Conservation (phyloP, 176 grass and related monocot species). For the Lolium rigidum region DNA sequence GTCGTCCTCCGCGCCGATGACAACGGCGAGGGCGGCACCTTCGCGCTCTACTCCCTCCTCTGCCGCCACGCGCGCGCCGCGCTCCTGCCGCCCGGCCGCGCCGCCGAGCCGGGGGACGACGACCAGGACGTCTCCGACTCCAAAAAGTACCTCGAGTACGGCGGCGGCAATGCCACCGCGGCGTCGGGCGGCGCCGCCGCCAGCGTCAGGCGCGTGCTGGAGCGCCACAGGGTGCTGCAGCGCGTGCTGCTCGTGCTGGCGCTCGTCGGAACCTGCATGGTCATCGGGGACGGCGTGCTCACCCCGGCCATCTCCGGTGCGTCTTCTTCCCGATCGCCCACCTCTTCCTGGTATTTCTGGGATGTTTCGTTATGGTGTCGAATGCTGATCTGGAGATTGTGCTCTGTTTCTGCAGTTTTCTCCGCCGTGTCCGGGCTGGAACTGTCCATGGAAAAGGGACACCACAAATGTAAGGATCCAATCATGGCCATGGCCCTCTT, state of each 20-base stretch:
- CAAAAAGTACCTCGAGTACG: slow-evolving; percentile 46
- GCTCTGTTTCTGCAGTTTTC: slow-evolving; percentile 71
- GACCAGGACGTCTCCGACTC: slow-evolving; percentile 66
- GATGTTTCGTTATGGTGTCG: not conserved
- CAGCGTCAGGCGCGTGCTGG: slow-evolving; percentile 61
- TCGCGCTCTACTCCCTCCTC: slow-evolving; percentile 97
- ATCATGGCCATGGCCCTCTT: slow-evolving; percentile 17
- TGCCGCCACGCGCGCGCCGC: slow-evolving; percentile 90
- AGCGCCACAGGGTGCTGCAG: slow-evolving; percentile 81
- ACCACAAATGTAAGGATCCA: slow-evolving; percentile 92
- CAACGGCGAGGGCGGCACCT: slow-evolving; percentile 97
- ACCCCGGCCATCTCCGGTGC: slow-evolving; percentile 92
- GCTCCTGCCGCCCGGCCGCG: slow-evolving; percentile 63
- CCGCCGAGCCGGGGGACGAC: slow-evolving; percentile 38
- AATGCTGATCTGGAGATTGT: slow-evolving; percentile 38
- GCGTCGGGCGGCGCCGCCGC: slow-evolving; percentile 27
- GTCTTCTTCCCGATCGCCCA: not conserved
- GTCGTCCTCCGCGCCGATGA: slow-evolving; percentile 96
- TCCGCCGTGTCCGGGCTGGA: slow-evolving; percentile 95
- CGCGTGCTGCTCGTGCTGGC: slow-evolving; percentile 75
- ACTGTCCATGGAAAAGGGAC: slow-evolving; percentile 89
- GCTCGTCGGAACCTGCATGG: slow-evolving; percentile 91
- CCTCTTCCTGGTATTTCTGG: not conserved
- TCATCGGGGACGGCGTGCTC: slow-evolving; percentile 95
- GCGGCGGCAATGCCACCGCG: slow-evolving; percentile 40